Conservation (phyloP, 1,139 yeast genomes). For the Nadsonia commutata region DNA sequence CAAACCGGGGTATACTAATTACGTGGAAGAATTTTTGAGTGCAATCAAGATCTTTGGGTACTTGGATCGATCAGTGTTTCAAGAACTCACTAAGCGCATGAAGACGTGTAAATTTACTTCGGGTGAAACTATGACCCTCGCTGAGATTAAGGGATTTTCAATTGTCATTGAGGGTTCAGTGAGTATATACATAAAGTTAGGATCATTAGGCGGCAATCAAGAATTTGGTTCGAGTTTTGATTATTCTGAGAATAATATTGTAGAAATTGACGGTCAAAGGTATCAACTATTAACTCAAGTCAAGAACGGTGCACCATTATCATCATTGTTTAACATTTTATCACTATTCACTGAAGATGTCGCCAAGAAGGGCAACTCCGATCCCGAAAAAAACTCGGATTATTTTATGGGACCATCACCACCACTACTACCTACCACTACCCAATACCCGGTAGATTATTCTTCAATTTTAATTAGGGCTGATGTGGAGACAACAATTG, state of each 20-base stretch:
- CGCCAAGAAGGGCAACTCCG: constrained; percentile 10
- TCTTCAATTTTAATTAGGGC: constrained; percentile 41
- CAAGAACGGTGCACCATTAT: constrained; percentile 69
- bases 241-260: constrained; percentile 28
- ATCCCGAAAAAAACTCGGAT: background rate
- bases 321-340: constrained; percentile 68
- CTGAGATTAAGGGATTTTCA: constrained; percentile 70
- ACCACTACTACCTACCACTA: too few species aligned
- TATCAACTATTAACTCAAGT: constrained; percentile 75
- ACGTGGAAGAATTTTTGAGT: constrained; percentile 74
- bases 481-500: constrained; percentile 60
- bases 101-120: constrained; percentile 69
- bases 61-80: constrained; percentile 77
- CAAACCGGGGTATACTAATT: constrained; percentile 35
- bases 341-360: constrained; percentile 44
- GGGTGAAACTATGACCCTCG: constrained; percentile 62
- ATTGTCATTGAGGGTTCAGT: constrained; percentile 90
- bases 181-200: constrained; percentile 55
- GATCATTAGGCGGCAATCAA: constrained; percentile 4
- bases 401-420: too few species aligned
- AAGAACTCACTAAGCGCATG: constrained; percentile 84
- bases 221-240: constrained; percentile 12
- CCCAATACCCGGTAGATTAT: constrained; percentile 23
- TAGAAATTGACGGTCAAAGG: constrained; percentile 32
- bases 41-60: constrained; percentile 94